These are phyloP conservation scores for Mycena haematopus DNA, from an alignment of 768 basidiomycete species.

Conservation along the genomic window DNA sequence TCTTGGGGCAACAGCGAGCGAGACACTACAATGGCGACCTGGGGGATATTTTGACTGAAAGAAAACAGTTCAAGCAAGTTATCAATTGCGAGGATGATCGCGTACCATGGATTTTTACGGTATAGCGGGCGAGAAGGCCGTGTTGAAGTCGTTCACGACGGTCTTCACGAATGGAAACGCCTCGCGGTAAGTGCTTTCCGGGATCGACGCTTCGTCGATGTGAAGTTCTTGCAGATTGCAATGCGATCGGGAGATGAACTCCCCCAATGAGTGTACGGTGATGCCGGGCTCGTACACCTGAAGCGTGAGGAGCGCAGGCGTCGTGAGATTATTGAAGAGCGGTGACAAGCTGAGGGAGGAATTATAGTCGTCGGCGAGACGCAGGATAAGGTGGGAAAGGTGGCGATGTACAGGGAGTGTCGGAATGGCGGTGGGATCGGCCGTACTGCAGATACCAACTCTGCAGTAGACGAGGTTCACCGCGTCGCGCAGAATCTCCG, in stretches of 20 bases:
- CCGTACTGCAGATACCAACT: too few species aligned
- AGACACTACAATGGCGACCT: too few species aligned
- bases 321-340: neutral
- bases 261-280: neutral
- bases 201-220: neutral
- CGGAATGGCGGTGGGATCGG: neutral
- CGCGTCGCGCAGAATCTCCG: neutral
- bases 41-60: too few species aligned
- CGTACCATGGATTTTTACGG: too few species aligned
- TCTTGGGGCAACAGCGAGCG: too few species aligned
- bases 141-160: neutral
- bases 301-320: neutral
- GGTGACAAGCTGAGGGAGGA: neutral
- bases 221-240: neutral
- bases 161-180: neutral
- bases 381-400: neutral
- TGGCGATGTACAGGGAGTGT: neutral
- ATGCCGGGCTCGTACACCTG: neutral
- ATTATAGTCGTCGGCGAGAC: neutral
- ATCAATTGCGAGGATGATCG: too few species aligned
- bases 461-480: too few species aligned
- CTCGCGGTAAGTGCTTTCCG: neutral
- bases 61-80: too few species aligned
- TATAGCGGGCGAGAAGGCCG: too few species aligned
- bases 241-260: neutral